Evolutionary conservation across 1,284 basidiomycete species (phyloP), one percentile per base, ranked within the genome.

Genomic region (Xerocomus minutiporus): DNA sequence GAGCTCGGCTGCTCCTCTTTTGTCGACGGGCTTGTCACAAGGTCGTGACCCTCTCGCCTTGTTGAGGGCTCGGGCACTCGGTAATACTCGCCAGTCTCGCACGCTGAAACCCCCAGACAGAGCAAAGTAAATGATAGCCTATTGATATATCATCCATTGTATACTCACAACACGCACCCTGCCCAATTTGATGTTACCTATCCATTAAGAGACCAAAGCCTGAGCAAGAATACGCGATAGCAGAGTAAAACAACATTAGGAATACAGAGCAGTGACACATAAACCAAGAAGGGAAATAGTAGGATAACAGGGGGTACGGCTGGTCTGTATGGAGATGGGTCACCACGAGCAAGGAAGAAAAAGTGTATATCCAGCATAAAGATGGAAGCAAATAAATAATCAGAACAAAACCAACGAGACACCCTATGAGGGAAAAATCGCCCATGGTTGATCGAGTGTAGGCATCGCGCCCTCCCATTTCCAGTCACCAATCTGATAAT

Each of bases 401-500:
- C 58, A 51, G 38, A 59, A 67, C 53, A 43, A 55, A 55, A 62
- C 61, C 51, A 43, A 55, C 45, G 44, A 58, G 17, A 56, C 45
- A 59, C 64, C 74, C 73, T 75, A 79, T 73, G 75, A 79, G 61
- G 76, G 79, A 65, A 75, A 83, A 58, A 88, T 81, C 34, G 83
- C 83, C 87, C 87, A 90, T 25, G 84, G 76, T 64, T 80, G 82
- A 6, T 90, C 88, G 54, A 76, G 64, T 32, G 78, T 68, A 52
- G 76, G 69, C 83, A 88, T 86, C 29, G 75, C 63, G 56, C 76
- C 75, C 53, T 88, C 86, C 81, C 82, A 90, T 71, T 86, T 89
- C 82, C 82, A 90, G 49, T 76, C 75, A 50, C 73, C 75, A 34
- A 75, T 58, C 55, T 84, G 81, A 68, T 81, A 88, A 65, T 84